Conservation (phyloP, 2,329 filamentous ascomycete species). For the Mycosphaerelloides madeirae region DNA sequence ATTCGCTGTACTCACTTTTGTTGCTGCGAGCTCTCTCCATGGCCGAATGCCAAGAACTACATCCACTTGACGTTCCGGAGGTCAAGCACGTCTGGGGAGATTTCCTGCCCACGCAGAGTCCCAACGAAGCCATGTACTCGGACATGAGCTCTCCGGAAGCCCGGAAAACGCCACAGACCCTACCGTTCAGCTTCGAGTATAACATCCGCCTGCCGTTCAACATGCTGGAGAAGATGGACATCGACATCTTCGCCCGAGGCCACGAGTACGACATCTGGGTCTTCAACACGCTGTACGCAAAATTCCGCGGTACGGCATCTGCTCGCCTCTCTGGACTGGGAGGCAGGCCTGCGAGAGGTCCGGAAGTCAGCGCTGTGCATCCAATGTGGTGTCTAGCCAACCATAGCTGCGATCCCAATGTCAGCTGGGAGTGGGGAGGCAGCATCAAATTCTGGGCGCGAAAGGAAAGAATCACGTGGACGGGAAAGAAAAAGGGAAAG, state of each 20-base stretch:
- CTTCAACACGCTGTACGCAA: constrained; percentile 85
- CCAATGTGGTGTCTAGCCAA: constrained; percentile 96
- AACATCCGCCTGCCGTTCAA: constrained; percentile 72
- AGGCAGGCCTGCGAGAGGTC: constrained; percentile 63
- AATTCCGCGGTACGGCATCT: constrained; percentile 88
- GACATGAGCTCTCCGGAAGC: constrained; percentile 11
- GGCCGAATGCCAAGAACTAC: constrained; percentile 54
- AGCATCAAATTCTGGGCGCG: constrained; percentile 66
- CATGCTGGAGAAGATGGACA: constrained; percentile 77
- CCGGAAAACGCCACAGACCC: constrained; percentile 47
- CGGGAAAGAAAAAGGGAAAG: constrained; percentile 28
- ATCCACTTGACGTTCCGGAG: constrained; percentile 57
- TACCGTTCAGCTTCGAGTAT: constrained; percentile 73
- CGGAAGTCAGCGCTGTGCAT: constrained; percentile 89
- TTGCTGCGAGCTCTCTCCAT: constrained; percentile 57
- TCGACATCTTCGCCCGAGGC: constrained; percentile 62
- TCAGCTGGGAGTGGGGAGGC: constrained; percentile 88
- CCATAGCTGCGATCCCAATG: constrained; percentile 92
- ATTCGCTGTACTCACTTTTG: constrained; percentile 57
- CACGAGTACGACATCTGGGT: constrained; percentile 68
- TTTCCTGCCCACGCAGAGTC: constrained; percentile 36
- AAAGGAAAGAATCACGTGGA: constrained; percentile 52
- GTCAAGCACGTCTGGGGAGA: constrained; percentile 64
- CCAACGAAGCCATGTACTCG: constrained; percentile 13
- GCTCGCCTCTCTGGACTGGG: constrained; percentile 62